Conservation (phyloP, 2,329 filamentous ascomycete species). For the Fusarium poae region DNA sequence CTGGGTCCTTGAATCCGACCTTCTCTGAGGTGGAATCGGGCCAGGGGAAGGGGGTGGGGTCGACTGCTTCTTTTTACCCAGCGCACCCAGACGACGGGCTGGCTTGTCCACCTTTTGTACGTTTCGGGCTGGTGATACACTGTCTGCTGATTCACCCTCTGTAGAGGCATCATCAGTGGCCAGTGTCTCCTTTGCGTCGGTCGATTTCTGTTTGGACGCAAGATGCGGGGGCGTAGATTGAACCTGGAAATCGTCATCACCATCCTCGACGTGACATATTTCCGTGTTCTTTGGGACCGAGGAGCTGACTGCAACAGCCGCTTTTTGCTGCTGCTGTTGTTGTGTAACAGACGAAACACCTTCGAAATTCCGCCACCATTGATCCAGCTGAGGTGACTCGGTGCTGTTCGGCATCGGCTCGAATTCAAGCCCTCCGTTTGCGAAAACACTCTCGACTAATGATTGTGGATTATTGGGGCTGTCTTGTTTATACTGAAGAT, state of each 20-base stretch:
- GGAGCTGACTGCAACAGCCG: slow-evolving; percentile 18
- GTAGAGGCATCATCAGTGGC: slow-evolving; percentile 51
- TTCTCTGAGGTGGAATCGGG: slow-evolving; percentile 17
- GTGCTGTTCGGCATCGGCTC: slow-evolving; percentile 49
- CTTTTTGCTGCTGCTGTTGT: slow-evolving; percentile 35
- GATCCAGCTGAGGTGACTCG: slow-evolving; percentile 55
- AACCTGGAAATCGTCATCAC: slow-evolving; percentile 66
- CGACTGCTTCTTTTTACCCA: slow-evolving; percentile 54
- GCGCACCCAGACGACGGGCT: slow-evolving; percentile 52
- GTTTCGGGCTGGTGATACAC: slow-evolving; percentile 15
- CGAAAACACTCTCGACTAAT: slow-evolving; percentile 60
- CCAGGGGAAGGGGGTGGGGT: slow-evolving; percentile 45
- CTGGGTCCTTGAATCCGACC: slow-evolving; percentile 5
- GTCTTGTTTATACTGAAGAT: slow-evolving; percentile 44
- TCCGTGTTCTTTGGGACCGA: slow-evolving; percentile 37
- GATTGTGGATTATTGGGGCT: slow-evolving; percentile 51
- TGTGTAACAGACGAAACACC: slow-evolving; percentile 47
- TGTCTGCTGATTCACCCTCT: slow-evolving; percentile 47
- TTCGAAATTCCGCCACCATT: slow-evolving; percentile 64
- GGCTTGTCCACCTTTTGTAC: slow-evolving; percentile 36
- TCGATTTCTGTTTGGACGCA: slow-evolving; percentile 45
- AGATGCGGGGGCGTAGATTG: slow-evolving; percentile 62
- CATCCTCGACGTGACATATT: slow-evolving; percentile 50
- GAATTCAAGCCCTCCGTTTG: slow-evolving; percentile 51
- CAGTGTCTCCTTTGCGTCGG: slow-evolving; percentile 16